These are phyloP conservation scores for Agrostemma githago DNA, from an alignment of 148 eudicot genomes.

Conservation along the genomic window DNA sequence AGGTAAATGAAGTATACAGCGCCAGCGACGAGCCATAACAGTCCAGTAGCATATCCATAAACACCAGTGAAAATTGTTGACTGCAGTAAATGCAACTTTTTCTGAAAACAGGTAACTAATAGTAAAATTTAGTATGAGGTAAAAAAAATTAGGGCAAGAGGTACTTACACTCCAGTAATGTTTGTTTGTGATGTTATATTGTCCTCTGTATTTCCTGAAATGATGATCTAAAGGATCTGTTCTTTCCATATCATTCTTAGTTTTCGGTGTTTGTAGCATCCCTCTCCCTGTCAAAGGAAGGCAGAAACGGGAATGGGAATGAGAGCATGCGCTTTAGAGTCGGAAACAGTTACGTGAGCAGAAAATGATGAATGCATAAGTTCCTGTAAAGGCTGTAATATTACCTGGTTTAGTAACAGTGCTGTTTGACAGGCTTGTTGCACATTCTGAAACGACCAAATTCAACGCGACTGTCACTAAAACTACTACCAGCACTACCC, in stretches of 20 bases:
- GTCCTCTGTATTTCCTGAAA: constrained; percentile 64
- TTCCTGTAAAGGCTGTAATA: not conserved
- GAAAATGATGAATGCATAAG: not conserved
- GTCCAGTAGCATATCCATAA: constrained; percentile 48
- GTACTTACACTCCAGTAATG: constrained; percentile 83
- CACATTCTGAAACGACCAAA: constrained; percentile 19
- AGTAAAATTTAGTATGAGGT: not conserved
- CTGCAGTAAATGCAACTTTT: constrained; percentile 31
- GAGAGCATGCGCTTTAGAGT: too few species aligned
- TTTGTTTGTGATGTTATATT: constrained; percentile 52
- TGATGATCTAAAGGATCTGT: constrained; percentile 52
- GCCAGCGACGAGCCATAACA: constrained; percentile 57
- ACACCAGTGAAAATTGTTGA: constrained; percentile 60
- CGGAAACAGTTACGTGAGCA: not conserved
- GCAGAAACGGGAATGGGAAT: not conserved
- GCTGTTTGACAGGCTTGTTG: too few species aligned
- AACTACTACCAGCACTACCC: constrained; percentile 3
- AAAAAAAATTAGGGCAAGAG: not conserved
- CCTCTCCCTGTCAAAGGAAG: constrained; percentile 22
- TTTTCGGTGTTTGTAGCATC: constrained; percentile 26
- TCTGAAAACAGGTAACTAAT: not conserved
- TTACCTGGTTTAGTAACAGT: constrained; percentile 22
- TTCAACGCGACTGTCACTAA: constrained; percentile 13
- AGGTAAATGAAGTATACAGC: constrained; percentile 35
- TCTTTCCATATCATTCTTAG: constrained; percentile 43